phyloP scores from a whole-genome alignment of 768 basidiomycete species.

The Leucogyrophana mollusca region DNA sequence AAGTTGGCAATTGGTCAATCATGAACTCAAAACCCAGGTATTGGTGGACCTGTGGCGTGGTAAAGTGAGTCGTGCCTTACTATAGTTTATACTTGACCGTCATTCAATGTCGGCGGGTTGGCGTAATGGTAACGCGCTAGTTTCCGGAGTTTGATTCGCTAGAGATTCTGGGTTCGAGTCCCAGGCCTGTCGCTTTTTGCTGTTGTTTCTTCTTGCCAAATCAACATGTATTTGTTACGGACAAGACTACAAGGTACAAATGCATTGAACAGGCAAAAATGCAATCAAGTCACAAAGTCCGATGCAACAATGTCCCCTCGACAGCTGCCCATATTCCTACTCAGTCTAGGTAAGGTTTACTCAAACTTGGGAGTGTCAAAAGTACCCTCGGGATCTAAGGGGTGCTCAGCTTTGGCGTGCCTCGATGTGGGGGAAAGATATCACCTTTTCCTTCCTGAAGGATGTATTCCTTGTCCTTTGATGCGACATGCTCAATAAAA shows the following conservation, averaged over 20 bases:
- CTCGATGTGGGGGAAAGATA: too few relatives aligned
- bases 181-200: conserved; percentile 52
- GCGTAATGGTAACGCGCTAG: conserved; percentile 68
- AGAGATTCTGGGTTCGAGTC: conserved; percentile 65
- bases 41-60: conserved; percentile 9
- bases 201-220: not conserved
- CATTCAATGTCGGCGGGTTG: conserved; percentile 44
- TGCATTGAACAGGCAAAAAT: not conserved
- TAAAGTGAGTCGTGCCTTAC: conserved; percentile 1
- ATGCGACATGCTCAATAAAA: conserved; percentile 55
- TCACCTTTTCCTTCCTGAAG: conserved; percentile 56
- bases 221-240: too few relatives aligned
- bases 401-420: not conserved
- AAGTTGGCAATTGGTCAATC: too few relatives aligned
- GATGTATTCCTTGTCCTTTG: conserved; percentile 64
- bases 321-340: too few relatives aligned
- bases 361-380: conserved; percentile 48
- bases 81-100: too few relatives aligned
- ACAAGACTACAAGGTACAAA: not conserved
- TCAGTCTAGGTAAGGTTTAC: too few relatives aligned
- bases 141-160: conserved; percentile 50
- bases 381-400: conserved; percentile 32
- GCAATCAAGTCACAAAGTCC: not conserved
- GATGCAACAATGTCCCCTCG: too few relatives aligned
- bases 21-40: too few relatives aligned